Base-by-base conservation (phyloP, 441 rosid genomes). In the Aquilaria agallochum region DNA sequence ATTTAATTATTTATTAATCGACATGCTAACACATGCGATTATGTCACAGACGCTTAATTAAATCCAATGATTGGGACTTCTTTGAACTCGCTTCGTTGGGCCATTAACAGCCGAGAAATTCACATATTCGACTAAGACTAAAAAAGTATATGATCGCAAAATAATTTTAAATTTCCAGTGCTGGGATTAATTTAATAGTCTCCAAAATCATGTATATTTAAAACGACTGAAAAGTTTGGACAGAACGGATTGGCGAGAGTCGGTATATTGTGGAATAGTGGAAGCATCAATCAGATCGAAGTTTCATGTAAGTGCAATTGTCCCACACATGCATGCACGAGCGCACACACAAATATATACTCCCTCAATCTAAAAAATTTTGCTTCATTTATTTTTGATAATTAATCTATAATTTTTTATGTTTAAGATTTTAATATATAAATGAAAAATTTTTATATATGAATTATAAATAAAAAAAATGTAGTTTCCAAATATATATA, bases 21-120 rank as follows among this genome's bases (percentile, higher is more conserved):
- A 70, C 55, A 33, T 53, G 65, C 64, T 64, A 71, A 53, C 15
- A 72, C 74, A 46, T 6, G 69, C 76, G 72, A 2, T 12, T 32
- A 30, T 55, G 12, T 15, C 10, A 49, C 32, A 20, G 48, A 6
- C 15, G 3, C 45, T 44, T 71, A 63, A 76, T 66, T 71, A 66
- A 57, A 56, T 53, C 55, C 50, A 76, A 69, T 72, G 70, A 73
- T 71, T 69, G 53, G 66, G 32, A 60, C 47, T 6, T 62, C 58
- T 33, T 51, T 20, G 58, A 50, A 58, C 67, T 34, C 63, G 53
- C 58, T 47, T 62, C 60, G 57, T 53, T 71, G 6, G 58, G 48
- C 13, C 56, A 72, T 69, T 65, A 47, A 73, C 32, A 72, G 65
- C 53, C 10, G 2, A 36, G 61, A 50, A 56, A 60, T 33, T 36